These are phyloP conservation scores for Termitomyces heimii DNA, from an alignment of 768 basidiomycete species.

Conservation along the genomic window DNA sequence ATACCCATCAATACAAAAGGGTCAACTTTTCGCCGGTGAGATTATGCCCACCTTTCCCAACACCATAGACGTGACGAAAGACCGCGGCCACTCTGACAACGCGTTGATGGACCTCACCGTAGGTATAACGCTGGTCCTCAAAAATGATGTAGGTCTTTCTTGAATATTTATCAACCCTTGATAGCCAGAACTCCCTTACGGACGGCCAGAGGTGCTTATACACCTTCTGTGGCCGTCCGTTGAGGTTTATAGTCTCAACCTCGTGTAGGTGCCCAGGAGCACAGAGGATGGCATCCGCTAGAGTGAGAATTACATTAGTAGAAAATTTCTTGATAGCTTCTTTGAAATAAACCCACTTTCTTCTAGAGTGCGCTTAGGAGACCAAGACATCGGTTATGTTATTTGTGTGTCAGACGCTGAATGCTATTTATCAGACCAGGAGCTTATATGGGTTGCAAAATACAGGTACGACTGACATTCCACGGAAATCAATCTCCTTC, in stretches of 20 bases:
- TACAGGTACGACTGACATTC: conserved; percentile 29
- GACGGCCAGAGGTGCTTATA: conserved; percentile 57
- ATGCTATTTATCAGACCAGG: conserved; percentile 13
- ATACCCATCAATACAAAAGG: background rate
- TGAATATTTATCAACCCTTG: conserved; percentile 30
- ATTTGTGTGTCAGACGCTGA: conserved; percentile 15
- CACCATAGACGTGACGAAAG: conserved; percentile 37
- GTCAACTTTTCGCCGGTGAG: background rate
- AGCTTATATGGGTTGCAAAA: conserved; percentile 26
- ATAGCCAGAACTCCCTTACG: conserved; percentile 49
- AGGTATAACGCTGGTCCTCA: conserved; percentile 44
- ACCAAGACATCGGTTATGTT: conserved; percentile 25
- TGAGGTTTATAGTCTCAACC: conserved; percentile 37
- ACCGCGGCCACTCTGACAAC: conserved; percentile 38
- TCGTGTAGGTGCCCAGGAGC: conserved; percentile 43
- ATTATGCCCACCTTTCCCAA: conserved; percentile 38
- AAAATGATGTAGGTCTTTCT: conserved; percentile 53
- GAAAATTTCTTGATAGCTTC: background rate
- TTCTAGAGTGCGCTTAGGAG: conserved; percentile 30
- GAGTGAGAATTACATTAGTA: background rate
- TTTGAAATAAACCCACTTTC: conserved; percentile 29
- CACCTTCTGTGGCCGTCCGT: conserved; percentile 43
- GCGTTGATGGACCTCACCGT: conserved; percentile 35
- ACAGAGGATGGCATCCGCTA: conserved; percentile 41
- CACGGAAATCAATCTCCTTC: conserved; percentile 26